Conservation (phyloP, 2,329 filamentous ascomycete genomes). For the Stagonosporopsis chrysanthemi region DNA sequence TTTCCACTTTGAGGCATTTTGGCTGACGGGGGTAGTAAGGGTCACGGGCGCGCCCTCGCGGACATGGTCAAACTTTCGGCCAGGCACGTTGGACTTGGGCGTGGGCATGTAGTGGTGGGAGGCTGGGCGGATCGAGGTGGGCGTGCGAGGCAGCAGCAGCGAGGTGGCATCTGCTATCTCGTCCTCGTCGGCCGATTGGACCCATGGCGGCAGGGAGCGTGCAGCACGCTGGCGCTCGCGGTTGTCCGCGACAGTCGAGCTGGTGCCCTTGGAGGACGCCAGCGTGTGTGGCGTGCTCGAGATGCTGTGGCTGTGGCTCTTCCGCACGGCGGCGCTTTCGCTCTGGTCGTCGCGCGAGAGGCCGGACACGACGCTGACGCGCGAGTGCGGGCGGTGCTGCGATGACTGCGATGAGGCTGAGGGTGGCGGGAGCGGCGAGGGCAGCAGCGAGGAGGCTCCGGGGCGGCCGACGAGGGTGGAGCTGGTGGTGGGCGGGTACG, state of each 20-base stretch:
- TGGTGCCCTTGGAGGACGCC: constrained; percentile 44
- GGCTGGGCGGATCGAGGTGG: constrained; percentile 43
- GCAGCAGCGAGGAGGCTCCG: constrained; percentile 32
- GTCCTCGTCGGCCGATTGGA: constrained; percentile 48
- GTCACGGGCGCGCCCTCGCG: constrained; percentile 49
- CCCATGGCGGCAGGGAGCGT: constrained; percentile 50
- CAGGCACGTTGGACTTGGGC: constrained; percentile 49
- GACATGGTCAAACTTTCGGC: constrained; percentile 50
- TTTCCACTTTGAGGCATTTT: constrained; percentile 50
- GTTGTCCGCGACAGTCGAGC: constrained; percentile 38
- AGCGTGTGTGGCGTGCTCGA: constrained; percentile 49
- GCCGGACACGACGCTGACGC: constrained; percentile 39
- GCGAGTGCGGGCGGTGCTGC: constrained; percentile 43
- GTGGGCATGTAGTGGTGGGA: constrained; percentile 50
- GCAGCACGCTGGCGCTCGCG: constrained; percentile 44
- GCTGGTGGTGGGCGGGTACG: constrained; percentile 18
- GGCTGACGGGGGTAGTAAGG: constrained; percentile 43
- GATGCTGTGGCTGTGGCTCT: constrained; percentile 46
- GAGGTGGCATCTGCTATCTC: constrained; percentile 41
- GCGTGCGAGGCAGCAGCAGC: constrained; percentile 46
- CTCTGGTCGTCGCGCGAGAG: constrained; percentile 35
- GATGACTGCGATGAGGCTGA: constrained; percentile 39
- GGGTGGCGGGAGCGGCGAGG: constrained; percentile 44
- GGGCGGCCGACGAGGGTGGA: constrained; percentile 17
- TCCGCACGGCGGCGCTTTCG: constrained; percentile 33